phyloP scores from a whole-genome alignment of 139 green algal species.

The Deuterostichococcus epilithicus region DNA sequence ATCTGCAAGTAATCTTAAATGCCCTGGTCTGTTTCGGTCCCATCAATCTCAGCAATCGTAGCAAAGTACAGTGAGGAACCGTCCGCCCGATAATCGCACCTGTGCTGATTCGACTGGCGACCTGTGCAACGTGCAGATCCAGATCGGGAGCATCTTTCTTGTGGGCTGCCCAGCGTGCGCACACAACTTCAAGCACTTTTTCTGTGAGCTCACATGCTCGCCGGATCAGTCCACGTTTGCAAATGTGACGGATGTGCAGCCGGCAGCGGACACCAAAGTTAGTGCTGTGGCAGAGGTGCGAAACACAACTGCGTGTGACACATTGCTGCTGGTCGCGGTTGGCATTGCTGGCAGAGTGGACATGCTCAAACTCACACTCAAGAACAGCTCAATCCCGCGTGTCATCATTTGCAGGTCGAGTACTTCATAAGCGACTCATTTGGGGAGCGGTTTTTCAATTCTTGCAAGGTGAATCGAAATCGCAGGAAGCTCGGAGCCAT shows the following conservation, averaged over 20 bases:
- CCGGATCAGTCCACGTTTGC: conserved; percentile 78
- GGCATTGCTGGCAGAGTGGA: too few relatives aligned
- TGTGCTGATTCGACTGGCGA: conserved; percentile 16
- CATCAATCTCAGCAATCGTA: too few relatives aligned
- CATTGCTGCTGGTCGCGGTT: too few relatives aligned
- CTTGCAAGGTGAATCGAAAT: conserved; percentile 59
- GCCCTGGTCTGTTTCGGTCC: neutral
- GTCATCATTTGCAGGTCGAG: conserved; percentile 31
- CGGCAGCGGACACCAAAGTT: conserved; percentile 28
- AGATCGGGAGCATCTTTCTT: conserved; percentile 67
- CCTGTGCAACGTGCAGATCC: conserved; percentile 35
- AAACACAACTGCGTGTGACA: too few relatives aligned
- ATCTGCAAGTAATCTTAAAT: neutral
- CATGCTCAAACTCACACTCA: too few relatives aligned
- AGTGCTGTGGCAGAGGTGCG: conserved; percentile 44
- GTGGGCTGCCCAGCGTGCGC: conserved; percentile 84
- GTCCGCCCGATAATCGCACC: too few relatives aligned
- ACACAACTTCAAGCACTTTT: conserved; percentile 91
- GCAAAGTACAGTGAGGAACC: too few relatives aligned
- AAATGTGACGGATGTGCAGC: conserved; percentile 68
- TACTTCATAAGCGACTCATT: conserved; percentile 56
- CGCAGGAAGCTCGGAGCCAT: too few relatives aligned
- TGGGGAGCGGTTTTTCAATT: conserved; percentile 61
- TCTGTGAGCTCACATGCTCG: conserved; percentile 70
- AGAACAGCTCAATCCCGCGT: too few relatives aligned